phyloP scores from a whole-genome alignment of 2,329 filamentous ascomycete genomes.

The Cercospora berteroae region DNA sequence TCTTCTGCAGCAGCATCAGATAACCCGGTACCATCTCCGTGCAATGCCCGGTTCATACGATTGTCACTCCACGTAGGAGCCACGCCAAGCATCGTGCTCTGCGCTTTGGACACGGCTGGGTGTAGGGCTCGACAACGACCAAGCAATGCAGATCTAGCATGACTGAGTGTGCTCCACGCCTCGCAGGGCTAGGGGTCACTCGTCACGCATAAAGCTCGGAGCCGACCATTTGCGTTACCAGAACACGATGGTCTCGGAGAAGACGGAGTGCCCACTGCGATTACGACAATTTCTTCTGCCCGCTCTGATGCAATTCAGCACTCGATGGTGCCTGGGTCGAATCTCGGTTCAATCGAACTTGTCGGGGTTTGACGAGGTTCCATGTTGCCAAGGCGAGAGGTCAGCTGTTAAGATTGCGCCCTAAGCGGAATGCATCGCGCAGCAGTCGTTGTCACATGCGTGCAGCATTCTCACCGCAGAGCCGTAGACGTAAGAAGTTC shows the following conservation, averaged over 20 bases:
- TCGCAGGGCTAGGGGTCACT: neutral
- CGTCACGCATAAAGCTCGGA: neutral
- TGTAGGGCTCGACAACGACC: neutral
- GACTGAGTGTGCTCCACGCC: neutral
- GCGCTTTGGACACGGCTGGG: neutral
- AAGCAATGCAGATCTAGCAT: neutral
- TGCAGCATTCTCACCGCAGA: neutral
- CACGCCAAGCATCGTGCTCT: neutral
- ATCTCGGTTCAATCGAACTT: neutral
- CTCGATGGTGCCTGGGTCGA: neutral
- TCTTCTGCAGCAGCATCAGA: neutral
- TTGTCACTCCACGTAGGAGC: neutral
- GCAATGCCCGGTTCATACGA: neutral
- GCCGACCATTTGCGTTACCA: neutral
- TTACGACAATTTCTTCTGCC: neutral
- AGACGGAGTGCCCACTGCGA: neutral
- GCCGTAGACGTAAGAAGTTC: neutral
- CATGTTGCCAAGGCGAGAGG: neutral
- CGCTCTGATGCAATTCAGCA: neutral
- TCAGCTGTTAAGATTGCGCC: neutral
- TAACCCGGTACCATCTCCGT: neutral
- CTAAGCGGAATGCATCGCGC: neutral
- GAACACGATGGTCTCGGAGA: neutral
- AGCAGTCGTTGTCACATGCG: neutral
- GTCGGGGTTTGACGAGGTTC: neutral